A percentile compares a stretch with the other conserved stretches of the same genome.
Conservation (phyloP, 805 yeast species). For the Candida piceae region DNA sequence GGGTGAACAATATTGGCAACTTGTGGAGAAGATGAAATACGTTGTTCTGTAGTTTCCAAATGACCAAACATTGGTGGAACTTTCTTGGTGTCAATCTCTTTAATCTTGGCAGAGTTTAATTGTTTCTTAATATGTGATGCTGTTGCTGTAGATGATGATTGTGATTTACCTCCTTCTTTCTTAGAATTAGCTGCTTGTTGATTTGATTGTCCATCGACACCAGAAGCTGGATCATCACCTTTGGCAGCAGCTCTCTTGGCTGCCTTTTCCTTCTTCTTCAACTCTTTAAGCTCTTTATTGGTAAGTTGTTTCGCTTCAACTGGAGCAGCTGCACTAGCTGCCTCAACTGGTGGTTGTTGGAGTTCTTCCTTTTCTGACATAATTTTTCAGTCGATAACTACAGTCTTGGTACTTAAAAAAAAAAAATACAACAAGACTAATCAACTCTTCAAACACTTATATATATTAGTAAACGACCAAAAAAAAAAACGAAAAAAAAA, state of each 20-base stretch:
- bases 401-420: no score
- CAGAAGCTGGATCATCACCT: slow-evolving; percentile 31
- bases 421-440: no score
- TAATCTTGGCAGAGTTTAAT: slow-evolving; percentile 45
- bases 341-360: no score
- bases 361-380: slow-evolving; percentile 2
- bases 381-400: no score
- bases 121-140: slow-evolving; percentile 50
- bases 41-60: slow-evolving; percentile 73
- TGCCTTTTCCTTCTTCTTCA: slow-evolving; percentile 84
- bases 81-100: slow-evolving; percentile 37
- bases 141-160: slow-evolving; percentile 34
- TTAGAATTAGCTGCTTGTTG: slow-evolving; percentile 5
- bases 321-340: not conserved
- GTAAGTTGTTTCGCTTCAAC: slow-evolving; percentile 30
- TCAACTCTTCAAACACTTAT: no score
- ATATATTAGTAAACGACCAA: no score
- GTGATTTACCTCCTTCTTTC: slow-evolving; percentile 25
- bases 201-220: slow-evolving; percentile 6
- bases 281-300: slow-evolving; percentile 81
- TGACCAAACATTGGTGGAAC: slow-evolving; percentile 71
- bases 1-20: slow-evolving; percentile 80
- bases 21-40: slow-evolving; percentile 53
- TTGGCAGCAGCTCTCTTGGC: slow-evolving; percentile 89
- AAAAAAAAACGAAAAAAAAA: no score